Evolutionary conservation across 805 yeast genomes (phyloP).

Genomic region (Ogataea corticis): DNA sequence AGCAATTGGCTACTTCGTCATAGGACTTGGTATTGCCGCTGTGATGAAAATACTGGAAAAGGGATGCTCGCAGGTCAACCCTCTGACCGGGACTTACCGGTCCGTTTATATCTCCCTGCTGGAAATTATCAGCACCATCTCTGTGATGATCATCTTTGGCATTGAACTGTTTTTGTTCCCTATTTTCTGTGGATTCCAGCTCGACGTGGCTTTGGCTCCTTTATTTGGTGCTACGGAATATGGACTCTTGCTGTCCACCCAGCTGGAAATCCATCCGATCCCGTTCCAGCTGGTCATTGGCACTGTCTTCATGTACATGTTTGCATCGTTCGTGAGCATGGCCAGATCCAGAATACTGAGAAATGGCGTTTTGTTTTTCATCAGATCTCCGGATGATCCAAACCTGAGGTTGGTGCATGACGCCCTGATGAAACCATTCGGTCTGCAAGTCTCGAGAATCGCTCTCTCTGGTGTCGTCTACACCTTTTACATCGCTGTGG

Average conservation of each 20-base stretch:
- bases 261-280: slow-evolving; percentile 1
- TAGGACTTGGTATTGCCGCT: slow-evolving; percentile 9
- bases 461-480: slow-evolving; percentile 73
- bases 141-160: slow-evolving; percentile 72
- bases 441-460: slow-evolving; percentile 71
- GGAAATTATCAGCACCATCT: slow-evolving; percentile 60
- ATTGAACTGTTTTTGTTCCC: slow-evolving; percentile 88
- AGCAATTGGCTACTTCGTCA: slow-evolving; percentile 21
- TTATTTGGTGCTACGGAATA: slow-evolving; percentile 35
- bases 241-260: slow-evolving; percentile 2
- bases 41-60: slow-evolving; percentile 29
- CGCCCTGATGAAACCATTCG: slow-evolving; percentile 75
- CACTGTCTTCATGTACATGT: slow-evolving; percentile 80
- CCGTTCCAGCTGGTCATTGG: slow-evolving; percentile 58
- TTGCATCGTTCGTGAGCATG: slow-evolving; percentile 87
- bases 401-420: slow-evolving; percentile 83
- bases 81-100: slow-evolving; percentile 53
- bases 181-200: slow-evolving; percentile 74
- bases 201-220: slow-evolving; percentile 71
- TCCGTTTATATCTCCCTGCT: slow-evolving; percentile 51
- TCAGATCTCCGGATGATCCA: slow-evolving; percentile 94
- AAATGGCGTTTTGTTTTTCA: slow-evolving; percentile 87
- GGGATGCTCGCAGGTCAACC: slow-evolving; percentile 38
- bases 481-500: slow-evolving; percentile 66
- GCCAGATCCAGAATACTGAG: slow-evolving; percentile 70